A percentile compares a stretch with the other conserved stretches of the same genome.
phyloP scores from a whole-genome alignment of 805 yeast species.

The Yarrowia phangngaensis region DNA sequence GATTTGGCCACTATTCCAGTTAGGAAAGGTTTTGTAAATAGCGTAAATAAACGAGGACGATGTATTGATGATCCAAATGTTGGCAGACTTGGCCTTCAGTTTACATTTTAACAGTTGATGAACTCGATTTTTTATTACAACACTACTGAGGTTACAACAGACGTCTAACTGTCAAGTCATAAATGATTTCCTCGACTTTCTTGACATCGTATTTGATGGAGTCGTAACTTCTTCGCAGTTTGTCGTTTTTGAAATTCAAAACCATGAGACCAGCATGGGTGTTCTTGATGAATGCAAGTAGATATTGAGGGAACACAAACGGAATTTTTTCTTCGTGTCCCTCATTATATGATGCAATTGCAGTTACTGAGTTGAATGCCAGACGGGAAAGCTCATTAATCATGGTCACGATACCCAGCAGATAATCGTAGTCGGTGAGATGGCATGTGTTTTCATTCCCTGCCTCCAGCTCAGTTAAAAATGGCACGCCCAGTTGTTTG shows the following conservation, averaged over 20 bases:
- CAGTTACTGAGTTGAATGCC: slow-evolving; percentile 35
- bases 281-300: slow-evolving; percentile 32
- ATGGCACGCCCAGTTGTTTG: slow-evolving; percentile 17
- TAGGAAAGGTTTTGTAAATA: slow-evolving; percentile 15
- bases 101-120: too few relatives aligned
- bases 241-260: slow-evolving; percentile 37
- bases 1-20: neutral
- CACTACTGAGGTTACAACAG: slow-evolving; percentile 12
- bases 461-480: slow-evolving; percentile 20
- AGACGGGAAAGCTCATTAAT: slow-evolving; percentile 36
- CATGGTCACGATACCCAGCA: slow-evolving; percentile 34
- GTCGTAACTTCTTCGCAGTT: slow-evolving; percentile 36
- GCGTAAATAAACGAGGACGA: slow-evolving; percentile 21
- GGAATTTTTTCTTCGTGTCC: slow-evolving; percentile 21
- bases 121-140: too few relatives aligned
- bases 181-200: slow-evolving; percentile 38
- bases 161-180: slow-evolving; percentile 35
- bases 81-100: neutral
- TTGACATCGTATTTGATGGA: slow-evolving; percentile 38
- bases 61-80: neutral
- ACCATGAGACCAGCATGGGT: slow-evolving; percentile 35
- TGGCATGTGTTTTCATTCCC: slow-evolving; percentile 21
- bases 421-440: slow-evolving; percentile 35
- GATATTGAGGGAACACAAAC: slow-evolving; percentile 29
- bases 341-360: slow-evolving; percentile 28